phyloP scores from a whole-genome alignment of 192 early-diverging fungal genomes.

The Backusella westeae region DNA sequence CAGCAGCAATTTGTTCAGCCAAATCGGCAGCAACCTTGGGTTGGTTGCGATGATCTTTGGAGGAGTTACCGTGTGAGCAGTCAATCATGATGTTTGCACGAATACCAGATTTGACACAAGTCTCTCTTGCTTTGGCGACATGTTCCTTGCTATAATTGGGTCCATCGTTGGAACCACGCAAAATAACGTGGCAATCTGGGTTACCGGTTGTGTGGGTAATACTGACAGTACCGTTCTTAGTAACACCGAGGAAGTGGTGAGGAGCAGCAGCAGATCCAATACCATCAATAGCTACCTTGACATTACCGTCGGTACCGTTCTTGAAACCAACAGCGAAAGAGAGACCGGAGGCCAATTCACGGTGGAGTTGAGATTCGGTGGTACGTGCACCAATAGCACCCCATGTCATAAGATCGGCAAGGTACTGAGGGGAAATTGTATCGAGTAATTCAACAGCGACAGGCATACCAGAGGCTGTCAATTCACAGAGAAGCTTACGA shows the following conservation, averaged over 20 bases:
- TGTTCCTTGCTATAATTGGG: slow-evolving; percentile 88
- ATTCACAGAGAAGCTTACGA: slow-evolving; percentile 66
- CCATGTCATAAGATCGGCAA: slow-evolving; percentile 75
- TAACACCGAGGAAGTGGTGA: slow-evolving; percentile 82
- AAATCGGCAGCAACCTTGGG: slow-evolving; percentile 74
- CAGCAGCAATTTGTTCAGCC: slow-evolving; percentile 55
- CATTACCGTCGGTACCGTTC: slow-evolving; percentile 80
- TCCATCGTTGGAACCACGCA: slow-evolving; percentile 82
- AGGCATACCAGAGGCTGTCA: slow-evolving; percentile 64
- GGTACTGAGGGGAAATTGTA: slow-evolving; percentile 81
- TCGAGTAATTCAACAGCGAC: slow-evolving; percentile 77
- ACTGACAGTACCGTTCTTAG: slow-evolving; percentile 80
- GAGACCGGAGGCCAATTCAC: slow-evolving; percentile 79
- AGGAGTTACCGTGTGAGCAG: slow-evolving; percentile 94
- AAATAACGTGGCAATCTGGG: slow-evolving; percentile 88
- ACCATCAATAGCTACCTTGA: slow-evolving; percentile 87
- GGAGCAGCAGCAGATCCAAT: slow-evolving; percentile 79
- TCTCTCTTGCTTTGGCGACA: slow-evolving; percentile 54
- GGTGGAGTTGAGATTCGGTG: slow-evolving; percentile 81
- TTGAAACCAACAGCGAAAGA: slow-evolving; percentile 83
- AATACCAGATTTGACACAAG: slow-evolving; percentile 59
- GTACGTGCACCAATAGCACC: slow-evolving; percentile 83
- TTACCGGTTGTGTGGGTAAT: slow-evolving; percentile 90
- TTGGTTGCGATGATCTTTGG: slow-evolving; percentile 85
- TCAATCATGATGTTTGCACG: slow-evolving; percentile 84